phyloP scores from a whole-genome alignment of 768 basidiomycete species.

The Hemileccinum rubropunctum region DNA sequence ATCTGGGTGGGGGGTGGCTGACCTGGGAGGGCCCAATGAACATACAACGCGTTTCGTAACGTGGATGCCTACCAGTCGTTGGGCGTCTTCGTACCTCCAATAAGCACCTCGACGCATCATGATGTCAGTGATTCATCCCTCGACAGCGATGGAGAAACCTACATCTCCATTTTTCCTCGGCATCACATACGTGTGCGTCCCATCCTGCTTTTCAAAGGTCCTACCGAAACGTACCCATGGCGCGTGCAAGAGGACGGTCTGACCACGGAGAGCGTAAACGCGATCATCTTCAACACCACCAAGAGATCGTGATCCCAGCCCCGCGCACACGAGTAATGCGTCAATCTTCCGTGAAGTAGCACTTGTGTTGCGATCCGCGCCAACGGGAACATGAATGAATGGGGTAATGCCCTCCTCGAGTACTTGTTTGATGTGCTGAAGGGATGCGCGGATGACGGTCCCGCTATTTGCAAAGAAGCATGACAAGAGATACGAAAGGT shows the following conservation, averaged over 20 bases:
- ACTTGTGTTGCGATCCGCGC: neutral
- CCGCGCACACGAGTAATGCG: constrained; percentile 49
- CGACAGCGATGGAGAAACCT: constrained; percentile 8
- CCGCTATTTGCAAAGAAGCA: constrained; percentile 58
- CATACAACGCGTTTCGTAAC: no score
- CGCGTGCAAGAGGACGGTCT: constrained; percentile 38
- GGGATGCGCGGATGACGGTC: constrained; percentile 48
- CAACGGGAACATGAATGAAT: neutral
- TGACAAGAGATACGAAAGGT: constrained; percentile 35
- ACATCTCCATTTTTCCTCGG: constrained; percentile 27
- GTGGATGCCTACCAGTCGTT: constrained; percentile 52
- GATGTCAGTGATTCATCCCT: neutral
- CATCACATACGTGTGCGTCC: no score
- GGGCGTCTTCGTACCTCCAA: constrained; percentile 55
- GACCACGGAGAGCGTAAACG: constrained; percentile 41
- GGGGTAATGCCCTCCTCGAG: constrained; percentile 2
- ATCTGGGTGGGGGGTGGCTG: constrained; percentile 18
- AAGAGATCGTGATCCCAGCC: constrained; percentile 49
- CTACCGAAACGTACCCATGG: constrained; percentile 40
- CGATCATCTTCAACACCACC: constrained; percentile 46
- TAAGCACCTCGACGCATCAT: constrained; percentile 38
- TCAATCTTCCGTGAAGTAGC: neutral
- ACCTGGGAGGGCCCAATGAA: neutral
- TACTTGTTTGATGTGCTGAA: constrained; percentile 66
- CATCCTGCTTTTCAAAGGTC: constrained; percentile 12